Evolutionary conservation across 148 eudicot species (phyloP).

Genomic region (Nyssa sinensis): DNA sequence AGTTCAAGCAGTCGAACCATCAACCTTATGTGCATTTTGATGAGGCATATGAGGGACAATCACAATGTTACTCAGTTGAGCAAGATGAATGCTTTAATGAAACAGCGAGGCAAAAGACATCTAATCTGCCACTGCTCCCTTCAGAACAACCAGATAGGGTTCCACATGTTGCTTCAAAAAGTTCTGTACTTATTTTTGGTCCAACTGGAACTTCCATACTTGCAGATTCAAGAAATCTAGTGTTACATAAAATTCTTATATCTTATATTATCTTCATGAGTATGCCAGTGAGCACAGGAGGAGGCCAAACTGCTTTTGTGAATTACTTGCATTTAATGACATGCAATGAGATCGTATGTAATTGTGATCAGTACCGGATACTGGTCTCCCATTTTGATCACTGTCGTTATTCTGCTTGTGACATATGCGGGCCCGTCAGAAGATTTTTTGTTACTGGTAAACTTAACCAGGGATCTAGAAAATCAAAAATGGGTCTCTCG

Average conservation of each 20-base stretch:
- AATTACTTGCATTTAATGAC: slow-evolving; percentile 38
- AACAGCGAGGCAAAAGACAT: background rate
- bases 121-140: background rate
- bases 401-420: slow-evolving; percentile 43
- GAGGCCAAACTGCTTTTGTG: slow-evolving; percentile 34
- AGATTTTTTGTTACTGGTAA: slow-evolving; percentile 14
- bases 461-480: slow-evolving; percentile 15
- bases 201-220: slow-evolving; percentile 12
- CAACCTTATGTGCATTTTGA: slow-evolving; percentile 18
- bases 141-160: background rate
- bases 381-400: slow-evolving; percentile 46
- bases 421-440: slow-evolving; percentile 43
- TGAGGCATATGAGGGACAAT: slow-evolving; percentile 11
- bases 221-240: slow-evolving; percentile 7
- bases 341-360: slow-evolving; percentile 40
- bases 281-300: slow-evolving; percentile 11
- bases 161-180: no score
- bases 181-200: no score
- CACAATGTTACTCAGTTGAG: background rate
- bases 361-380: slow-evolving; percentile 31
- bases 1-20: slow-evolving; percentile 10
- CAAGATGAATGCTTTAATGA: background rate
- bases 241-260: slow-evolving; percentile 30
- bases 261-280: slow-evolving; percentile 34
- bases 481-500: slow-evolving; percentile 1